Base-by-base conservation (phyloP, 768 basidiomycete genomes). In the Nidularia sp. region DNA sequence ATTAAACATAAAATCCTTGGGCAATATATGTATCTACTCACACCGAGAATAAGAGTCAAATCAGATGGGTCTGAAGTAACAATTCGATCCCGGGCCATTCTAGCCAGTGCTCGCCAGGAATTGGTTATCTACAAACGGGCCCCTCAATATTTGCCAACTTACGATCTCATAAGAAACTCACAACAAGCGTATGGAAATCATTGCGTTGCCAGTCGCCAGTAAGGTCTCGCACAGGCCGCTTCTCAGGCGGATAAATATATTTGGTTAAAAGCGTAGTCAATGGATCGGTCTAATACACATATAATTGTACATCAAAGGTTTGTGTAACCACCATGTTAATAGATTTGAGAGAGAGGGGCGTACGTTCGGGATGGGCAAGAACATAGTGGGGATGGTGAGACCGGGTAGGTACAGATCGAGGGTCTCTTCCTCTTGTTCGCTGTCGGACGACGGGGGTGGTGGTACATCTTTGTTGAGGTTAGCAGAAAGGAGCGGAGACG, bases 291-390 rank as follows among this genome's bases (percentile, higher is more conserved):
- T 93, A 77, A 63, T 70, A 71, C 63, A 70, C 43, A 60, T 74
- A 70, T 39, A 39, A 7, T 68, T 63, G 64, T 73, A 77, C 70
- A 75, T 70, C 66, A 71, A 66, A 69, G 71, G 62, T 70, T 70
- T 73, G 66, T 63, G 75, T 64, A 88, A 66, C 83, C 80, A 86
- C 82, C 83, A 87, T 8, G 77, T 74, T 44, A 87, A 71, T 53
- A 74, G 67, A 66, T 72, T 67, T 45, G 76, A 79, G 55, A 80
- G 68, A 47, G 70, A 70, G 58, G 60, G 70, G 81, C 88, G 82
- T 78, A 93, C 90, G 73, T 90, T 90, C 48, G 91, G 90, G 42
- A 92, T 87, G n/a, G 90, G 90, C 45, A 92, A 70, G 65, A 93
- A 93, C 85, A 92, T 86, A 34, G 83, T 86, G 34, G 90, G 84